These are phyloP conservation scores for Eucalyptus paniculata DNA, from an alignment of 345 rosid species.

Conservation along the genomic window DNA sequence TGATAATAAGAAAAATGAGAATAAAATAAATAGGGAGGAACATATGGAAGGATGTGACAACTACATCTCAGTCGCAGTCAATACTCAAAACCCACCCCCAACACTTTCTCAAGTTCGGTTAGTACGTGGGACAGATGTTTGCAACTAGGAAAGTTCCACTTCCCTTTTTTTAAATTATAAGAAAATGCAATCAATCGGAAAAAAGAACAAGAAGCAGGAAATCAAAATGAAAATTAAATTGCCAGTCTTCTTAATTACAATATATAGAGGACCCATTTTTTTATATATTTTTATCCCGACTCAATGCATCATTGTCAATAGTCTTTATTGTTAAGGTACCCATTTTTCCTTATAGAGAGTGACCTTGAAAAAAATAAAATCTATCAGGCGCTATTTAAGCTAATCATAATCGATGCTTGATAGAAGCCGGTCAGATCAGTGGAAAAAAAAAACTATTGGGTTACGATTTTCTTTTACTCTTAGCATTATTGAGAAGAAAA, in stretches of 20 bases:
- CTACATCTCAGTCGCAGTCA: neutral
- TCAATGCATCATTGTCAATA: neutral
- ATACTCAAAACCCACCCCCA: neutral
- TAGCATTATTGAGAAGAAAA: neutral
- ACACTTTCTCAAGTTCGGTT: neutral
- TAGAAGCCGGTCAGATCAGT: neutral
- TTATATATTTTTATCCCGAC: neutral
- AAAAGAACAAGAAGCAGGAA: neutral
- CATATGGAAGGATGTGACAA: neutral
- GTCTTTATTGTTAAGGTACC: neutral
- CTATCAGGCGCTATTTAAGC: neutral
- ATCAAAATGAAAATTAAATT: neutral
- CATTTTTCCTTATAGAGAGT: neutral
- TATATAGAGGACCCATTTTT: neutral
- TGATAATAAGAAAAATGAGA: too few relatives aligned
- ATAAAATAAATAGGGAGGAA: neutral
- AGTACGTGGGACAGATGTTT: neutral
- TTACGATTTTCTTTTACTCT: neutral
- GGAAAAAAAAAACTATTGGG: neutral
- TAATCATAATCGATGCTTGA: neutral
- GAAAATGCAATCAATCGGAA: neutral
- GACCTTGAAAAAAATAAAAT: accelerated
- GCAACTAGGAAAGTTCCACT: neutral
- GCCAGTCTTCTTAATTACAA: neutral
- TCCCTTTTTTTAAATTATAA: neutral